These are phyloP conservation scores for Vitis labrusca DNA, from an alignment of 164 flowering plant genomes.

Conservation along the genomic window DNA sequence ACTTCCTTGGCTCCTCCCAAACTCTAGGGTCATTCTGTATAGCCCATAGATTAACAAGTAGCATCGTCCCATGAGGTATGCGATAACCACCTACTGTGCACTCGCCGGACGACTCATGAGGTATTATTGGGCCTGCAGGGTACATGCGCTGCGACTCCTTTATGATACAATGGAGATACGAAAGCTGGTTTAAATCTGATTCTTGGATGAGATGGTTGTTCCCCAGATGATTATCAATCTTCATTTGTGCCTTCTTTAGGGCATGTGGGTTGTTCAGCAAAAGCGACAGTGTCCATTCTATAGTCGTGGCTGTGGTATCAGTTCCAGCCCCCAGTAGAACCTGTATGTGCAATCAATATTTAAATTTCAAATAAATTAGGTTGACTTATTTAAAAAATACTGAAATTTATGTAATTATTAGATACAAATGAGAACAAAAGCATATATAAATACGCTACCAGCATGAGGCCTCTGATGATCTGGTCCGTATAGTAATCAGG, in stretches of 20 bases:
- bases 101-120: constrained; percentile 27
- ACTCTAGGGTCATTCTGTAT: constrained; percentile 19
- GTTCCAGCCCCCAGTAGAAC: constrained; percentile 13
- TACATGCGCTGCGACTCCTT: constrained; percentile 28
- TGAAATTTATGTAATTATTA: too few relatives aligned
- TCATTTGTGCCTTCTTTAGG: constrained; percentile 9
- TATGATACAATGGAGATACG: constrained; percentile 25
- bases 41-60: constrained; percentile 27
- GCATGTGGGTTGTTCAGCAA: constrained; percentile 12
- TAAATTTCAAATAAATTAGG: too few relatives aligned
- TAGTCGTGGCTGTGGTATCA: constrained; percentile 16
- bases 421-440: too few relatives aligned
- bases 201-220: constrained; percentile 17
- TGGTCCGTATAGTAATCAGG: constrained; percentile 25
- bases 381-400: too few relatives aligned
- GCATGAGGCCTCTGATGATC: constrained; percentile 20
- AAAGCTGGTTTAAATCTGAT: constrained; percentile 27
- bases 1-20: constrained; percentile 22
- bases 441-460: too few relatives aligned
- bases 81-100: constrained; percentile 25
- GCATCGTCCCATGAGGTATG: constrained; percentile 27
- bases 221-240: constrained; percentile 16
- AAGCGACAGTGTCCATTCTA: constrained; percentile 21
- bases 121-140: constrained; percentile 25
- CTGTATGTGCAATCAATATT: neutral